phyloP scores from a whole-genome alignment of 2,329 filamentous ascomycete genomes.

The Tolypocladium tropicale region DNA sequence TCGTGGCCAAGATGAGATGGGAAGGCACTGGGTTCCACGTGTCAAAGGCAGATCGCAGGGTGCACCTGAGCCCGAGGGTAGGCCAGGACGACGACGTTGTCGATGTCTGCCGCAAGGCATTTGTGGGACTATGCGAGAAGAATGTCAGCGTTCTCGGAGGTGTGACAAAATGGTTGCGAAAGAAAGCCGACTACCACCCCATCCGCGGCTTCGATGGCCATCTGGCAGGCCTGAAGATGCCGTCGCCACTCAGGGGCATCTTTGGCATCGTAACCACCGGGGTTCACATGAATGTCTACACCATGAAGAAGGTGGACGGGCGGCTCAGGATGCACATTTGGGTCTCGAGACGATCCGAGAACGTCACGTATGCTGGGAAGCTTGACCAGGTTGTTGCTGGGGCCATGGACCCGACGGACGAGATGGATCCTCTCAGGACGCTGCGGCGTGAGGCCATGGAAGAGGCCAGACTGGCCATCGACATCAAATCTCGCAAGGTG shows the following conservation, averaged over 20 bases:
- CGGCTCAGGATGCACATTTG: slow-evolving; percentile 17
- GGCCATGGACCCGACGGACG: slow-evolving; percentile 19
- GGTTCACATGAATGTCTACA: slow-evolving; percentile 26
- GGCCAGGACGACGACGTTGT: slow-evolving; percentile 4
- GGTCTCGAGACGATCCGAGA: slow-evolving; percentile 20
- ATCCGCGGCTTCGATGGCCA: slow-evolving; percentile 14
- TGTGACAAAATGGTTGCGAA: slow-evolving; percentile 15
- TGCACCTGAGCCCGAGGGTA: slow-evolving; percentile 11
- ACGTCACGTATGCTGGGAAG: slow-evolving; percentile 21
- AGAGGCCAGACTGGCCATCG: slow-evolving; percentile 19
- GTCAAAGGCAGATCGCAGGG: slow-evolving; percentile 4
- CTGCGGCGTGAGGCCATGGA: slow-evolving; percentile 22
- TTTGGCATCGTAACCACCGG: slow-evolving; percentile 25
- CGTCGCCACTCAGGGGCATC: slow-evolving; percentile 21
- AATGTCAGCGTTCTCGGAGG: slow-evolving; percentile 15
- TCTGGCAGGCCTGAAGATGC: slow-evolving; percentile 15
- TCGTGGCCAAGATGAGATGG: slow-evolving; percentile 11
- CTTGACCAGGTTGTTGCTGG: slow-evolving; percentile 27
- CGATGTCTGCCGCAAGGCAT: slow-evolving; percentile 10
- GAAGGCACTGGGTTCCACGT: slow-evolving; percentile 9
- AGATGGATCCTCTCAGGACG: slow-evolving; percentile 14
- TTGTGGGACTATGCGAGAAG: slow-evolving; percentile 13
- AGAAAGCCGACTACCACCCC: slow-evolving; percentile 13
- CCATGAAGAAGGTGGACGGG: slow-evolving; percentile 11
- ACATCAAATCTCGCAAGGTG: slow-evolving; percentile 11